Base-by-base conservation (phyloP, 805 yeast genomes). In the Saccharomyces paradoxus region DNA sequence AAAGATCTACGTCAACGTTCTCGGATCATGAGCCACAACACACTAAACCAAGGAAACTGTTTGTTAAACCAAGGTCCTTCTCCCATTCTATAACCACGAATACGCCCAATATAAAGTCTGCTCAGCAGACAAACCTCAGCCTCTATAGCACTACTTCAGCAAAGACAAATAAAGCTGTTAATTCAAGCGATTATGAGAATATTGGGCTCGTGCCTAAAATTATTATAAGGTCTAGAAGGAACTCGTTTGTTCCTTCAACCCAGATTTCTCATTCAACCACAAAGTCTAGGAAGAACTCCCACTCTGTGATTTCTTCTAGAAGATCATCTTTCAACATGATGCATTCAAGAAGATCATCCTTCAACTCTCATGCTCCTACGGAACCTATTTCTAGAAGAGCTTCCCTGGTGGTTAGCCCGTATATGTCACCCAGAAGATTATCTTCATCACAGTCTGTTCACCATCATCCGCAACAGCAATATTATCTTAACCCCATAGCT, bases 141-240 rank as follows among this genome's bases (percentile, higher is more conserved):
- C 4, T 8, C 2, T 17, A 37, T 17, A 37, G 9, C 17, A 7
- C 44, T 8, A 9, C 24, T 17, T 37, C 22, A 4, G 17, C 44
- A 8, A 37, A 37, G 44, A 17, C 44, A 17, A 37, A 37, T 17
- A 37, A 21, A 21, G 17, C 12, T 21, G 44, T 37, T 10, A 37
- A 37, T 37, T 37, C 22, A 24, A 37, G 12, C 12, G 44, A 68
- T 28, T 67, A 58, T 30, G 72, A 70, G 50, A 64, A 65, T 50
- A 41, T 65, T 8, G 72, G 72, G 12, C 67, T 68, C 26, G 61
- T 69, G 17, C 74, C 74, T 48, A 69, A 69, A 53, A 68, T 70
- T 24, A 59, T 69, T 27, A 70, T 70, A 2, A 65, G 65, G 52
- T 63, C 71, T 17, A 68, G 74, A 56, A 63, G 71, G 53, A 60